Base-by-base conservation (phyloP, 352 stramenopile genomes). In the Phytophthora hybrid region DNA sequence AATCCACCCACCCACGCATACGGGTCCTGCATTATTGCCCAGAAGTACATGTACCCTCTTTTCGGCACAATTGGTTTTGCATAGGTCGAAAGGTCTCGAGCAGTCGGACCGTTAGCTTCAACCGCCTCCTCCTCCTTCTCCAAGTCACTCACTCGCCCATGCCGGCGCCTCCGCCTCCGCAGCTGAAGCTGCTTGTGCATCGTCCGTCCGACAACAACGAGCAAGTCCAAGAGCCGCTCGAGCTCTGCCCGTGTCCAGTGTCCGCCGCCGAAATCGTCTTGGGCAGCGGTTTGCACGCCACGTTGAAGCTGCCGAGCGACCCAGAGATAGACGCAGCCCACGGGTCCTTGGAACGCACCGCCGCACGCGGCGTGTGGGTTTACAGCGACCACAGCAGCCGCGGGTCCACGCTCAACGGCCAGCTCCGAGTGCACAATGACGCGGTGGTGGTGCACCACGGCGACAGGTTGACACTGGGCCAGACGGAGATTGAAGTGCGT, bases 331-430 rank as follows among this genome's bases (percentile, higher is more conserved):
- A 82, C 53, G 57, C 58, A 29, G 54, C 65, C 16, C 85, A 92
- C 46, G 85, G 81, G 1, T 91, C 85, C 14, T 56, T 92, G 16
- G 85, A 92, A 65, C 72, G 83, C 53, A 92, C 85, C 0, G 5
- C 56, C 3, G 56, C 76, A 29, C 65, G 83, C 8, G 81, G 85
- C 29, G 61, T 94, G 5, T 95, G 88, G 88, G 81, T 95, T 44
- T 95, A 87, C 46, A 89, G 92, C 23, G 88, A 95, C 76, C 88
- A 95, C 62, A 95, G 88, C 56, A 54, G 59, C 2, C 31, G 64
- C 5, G 88, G 88, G 41, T 89, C 84, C 21, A 69, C 62, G 13
- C 56, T 93, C 7, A 89, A 92, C 71, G 67, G 71, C 0, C 59
- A 71, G 4, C 67, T 65, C 47, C 73, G 65, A 14, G 56, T 95